Conservation (phyloP, 1,284 basidiomycete genomes). For the Ustilago tritici region DNA sequence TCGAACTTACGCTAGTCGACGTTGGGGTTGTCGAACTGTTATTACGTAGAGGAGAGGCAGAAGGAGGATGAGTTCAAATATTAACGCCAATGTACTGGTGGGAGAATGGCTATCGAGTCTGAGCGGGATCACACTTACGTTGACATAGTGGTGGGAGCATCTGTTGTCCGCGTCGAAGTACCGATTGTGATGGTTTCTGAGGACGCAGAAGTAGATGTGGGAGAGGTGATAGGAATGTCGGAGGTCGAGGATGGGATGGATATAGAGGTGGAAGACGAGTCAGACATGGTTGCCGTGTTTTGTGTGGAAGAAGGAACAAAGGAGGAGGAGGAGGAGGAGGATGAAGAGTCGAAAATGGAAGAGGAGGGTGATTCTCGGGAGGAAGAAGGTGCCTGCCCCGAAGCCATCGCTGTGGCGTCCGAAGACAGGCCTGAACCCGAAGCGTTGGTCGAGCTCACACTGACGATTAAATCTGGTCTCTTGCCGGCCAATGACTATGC, state of each 20-base stretch:
- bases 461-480: constrained; percentile 20
- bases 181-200: constrained; percentile 31
- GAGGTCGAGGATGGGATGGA: constrained; percentile 17
- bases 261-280: constrained; percentile 15
- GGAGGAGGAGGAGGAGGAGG: constrained; percentile 9
- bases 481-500: constrained; percentile 15
- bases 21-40: constrained; percentile 18
- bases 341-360: constrained; percentile 10
- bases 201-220: constrained; percentile 6
- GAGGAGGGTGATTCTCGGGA: constrained; percentile 3
- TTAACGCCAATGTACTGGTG: not conserved
- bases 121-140: constrained; percentile 19
- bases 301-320: constrained; percentile 12
- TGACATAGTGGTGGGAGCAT: constrained; percentile 9
- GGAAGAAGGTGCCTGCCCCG: constrained; percentile 28
- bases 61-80: not conserved
- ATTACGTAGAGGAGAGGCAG: not conserved
- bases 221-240: constrained; percentile 11
- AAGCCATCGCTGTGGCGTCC: constrained; percentile 21
- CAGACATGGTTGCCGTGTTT: constrained; percentile 38
- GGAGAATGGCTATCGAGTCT: not conserved
- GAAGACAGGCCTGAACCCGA: constrained; percentile 36
- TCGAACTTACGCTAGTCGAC: constrained; percentile 50
- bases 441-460: constrained; percentile 31
- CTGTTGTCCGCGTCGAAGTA: constrained; percentile 26